Base-by-base conservation (phyloP, 805 yeast genomes). In the Yarrowia hollandica region DNA sequence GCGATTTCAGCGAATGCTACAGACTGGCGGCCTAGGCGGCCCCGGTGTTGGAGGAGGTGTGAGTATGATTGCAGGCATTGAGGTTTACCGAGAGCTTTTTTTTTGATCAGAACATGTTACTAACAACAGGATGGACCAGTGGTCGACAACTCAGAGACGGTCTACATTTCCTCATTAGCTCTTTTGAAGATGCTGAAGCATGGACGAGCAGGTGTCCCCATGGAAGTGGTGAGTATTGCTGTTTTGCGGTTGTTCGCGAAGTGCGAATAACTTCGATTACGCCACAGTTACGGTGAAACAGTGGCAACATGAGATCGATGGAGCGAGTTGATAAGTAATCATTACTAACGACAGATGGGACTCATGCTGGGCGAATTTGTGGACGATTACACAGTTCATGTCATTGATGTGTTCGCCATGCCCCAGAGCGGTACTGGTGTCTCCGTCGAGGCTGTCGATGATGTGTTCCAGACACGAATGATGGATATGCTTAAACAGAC, bases 401-500 rank as follows among this genome's bases (percentile, higher is more conserved):
- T 94, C 35, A 90, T 90, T 59, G 99, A 94, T 70, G 99, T 95
- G 55, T 94, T 94, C 79, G 99, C 99, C 60, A 94, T 94, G 99
- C 99, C 99, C 16, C 99, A 94, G 76, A 83, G 90, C 46, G 79
- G 78, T 69, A 94, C 99, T 9, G 99, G 99, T 62, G 99, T 95
- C 16, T 87, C 96, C 61, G 99, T 94, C 61, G 99, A 94, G 72
- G 99, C 99, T 1, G 99, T 94, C 30, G 99, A 95, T 72, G 98
- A 95, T 72, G 98, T 95, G 54, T 94, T 94, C 77, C 99, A 94
- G 73, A 91, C 98, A 3, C 88, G 86, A 71, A 95, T 94, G 99
- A 94, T 94, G 99, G 99, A 94, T 70, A 94, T 94, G 99, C 80
- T 94, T 69, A 85, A 88, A 74, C 99, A 94, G 73, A 94, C 99